These are phyloP conservation scores for Zelopaecilomyces penicillatus DNA, from an alignment of 2,329 filamentous ascomycete species.

Conservation along the genomic window DNA sequence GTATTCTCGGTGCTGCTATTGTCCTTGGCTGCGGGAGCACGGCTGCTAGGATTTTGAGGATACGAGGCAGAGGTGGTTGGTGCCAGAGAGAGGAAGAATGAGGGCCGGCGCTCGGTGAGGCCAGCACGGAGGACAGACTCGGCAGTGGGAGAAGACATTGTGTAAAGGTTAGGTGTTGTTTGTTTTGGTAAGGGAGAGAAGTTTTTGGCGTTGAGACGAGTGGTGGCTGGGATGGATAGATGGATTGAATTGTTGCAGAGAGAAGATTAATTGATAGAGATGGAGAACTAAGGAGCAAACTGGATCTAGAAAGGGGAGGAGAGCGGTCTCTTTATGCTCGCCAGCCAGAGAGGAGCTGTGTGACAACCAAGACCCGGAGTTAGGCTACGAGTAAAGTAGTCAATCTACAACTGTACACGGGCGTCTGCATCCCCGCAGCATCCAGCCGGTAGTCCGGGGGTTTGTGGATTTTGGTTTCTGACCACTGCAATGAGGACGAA, in stretches of 20 bases:
- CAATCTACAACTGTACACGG: no score
- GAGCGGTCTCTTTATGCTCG: constrained; percentile 20
- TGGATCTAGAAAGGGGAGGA: constrained; percentile 13
- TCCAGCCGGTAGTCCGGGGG: no score
- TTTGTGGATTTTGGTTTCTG: no score
- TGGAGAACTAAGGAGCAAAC: constrained; percentile 5
- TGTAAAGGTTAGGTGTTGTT: neutral
- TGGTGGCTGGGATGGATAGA: constrained; percentile 3
- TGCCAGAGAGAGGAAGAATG: constrained; percentile 46
- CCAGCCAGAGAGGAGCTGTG: neutral
- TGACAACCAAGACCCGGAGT: no score
- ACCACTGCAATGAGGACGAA: no score
- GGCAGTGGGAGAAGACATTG: constrained; percentile 4
- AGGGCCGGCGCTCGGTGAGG: neutral
- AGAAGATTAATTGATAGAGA: constrained; percentile 7
- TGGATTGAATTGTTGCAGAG: neutral
- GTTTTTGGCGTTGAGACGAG: no score
- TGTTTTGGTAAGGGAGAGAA: neutral
- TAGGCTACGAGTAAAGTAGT: no score
- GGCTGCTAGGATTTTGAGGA: constrained; percentile 33
- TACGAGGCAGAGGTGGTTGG: constrained; percentile 51
- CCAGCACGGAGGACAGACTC: constrained; percentile 8
- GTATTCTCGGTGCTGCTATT: constrained; percentile 10
- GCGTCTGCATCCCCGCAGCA: no score
- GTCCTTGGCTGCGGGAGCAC: constrained; percentile 10